These are phyloP conservation scores for Emergomyces africanus DNA, from an alignment of 2,329 filamentous ascomycete species.

Conservation along the genomic window DNA sequence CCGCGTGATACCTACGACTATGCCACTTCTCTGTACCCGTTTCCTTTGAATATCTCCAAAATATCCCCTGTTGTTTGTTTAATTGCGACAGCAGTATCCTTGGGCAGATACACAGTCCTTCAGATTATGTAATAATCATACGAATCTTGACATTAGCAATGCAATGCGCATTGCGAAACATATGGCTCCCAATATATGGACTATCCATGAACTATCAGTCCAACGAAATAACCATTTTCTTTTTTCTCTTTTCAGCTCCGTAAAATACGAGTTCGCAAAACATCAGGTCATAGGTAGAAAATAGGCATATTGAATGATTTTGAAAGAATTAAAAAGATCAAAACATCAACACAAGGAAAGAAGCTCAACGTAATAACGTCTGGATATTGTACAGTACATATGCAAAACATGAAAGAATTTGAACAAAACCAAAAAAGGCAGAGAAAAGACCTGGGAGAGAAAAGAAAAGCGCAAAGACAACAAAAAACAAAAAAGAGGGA, in stretches of 20 bases:
- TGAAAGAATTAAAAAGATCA: neutral
- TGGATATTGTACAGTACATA: conserved; percentile 4
- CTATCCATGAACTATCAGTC: neutral
- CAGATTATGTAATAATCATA: neutral
- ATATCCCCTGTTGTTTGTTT: neutral
- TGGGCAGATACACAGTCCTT: neutral
- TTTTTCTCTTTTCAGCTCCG: neutral
- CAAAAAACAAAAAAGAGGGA: neutral
- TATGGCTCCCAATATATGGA: neutral
- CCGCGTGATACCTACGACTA: neutral
- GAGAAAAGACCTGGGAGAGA: neutral
- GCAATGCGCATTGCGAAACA: neutral
- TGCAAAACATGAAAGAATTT: neutral
- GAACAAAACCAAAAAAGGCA: neutral
- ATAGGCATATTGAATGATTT: neutral
- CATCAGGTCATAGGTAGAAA: neutral
- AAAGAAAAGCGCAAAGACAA: neutral
- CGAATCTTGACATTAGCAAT: neutral
- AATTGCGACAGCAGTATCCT: neutral
- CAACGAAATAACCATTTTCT: neutral
- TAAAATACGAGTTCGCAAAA: neutral
- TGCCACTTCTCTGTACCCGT: neutral
- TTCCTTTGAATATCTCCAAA: neutral
- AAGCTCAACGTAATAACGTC: neutral
- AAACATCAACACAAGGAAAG: neutral